A percentile compares a stretch with the other conserved stretches of the same genome.
Evolutionary conservation across 371 early-diverging fungal species (phyloP).

Genomic region (Lichtheimia ramosa): DNA sequence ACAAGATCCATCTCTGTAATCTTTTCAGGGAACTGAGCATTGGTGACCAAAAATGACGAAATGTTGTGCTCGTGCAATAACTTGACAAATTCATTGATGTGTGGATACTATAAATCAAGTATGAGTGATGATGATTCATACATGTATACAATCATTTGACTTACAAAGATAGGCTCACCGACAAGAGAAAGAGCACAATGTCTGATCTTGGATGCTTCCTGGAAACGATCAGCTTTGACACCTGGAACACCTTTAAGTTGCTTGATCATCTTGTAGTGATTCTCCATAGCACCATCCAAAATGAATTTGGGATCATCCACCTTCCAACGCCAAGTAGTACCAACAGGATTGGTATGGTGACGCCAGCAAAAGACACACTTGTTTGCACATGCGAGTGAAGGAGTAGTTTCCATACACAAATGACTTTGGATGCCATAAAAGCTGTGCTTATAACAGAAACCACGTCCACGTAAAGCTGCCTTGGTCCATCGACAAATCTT

Average conservation of each 20-base stretch:
- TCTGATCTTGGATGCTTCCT: conserved; percentile 69
- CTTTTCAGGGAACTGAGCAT: conserved; percentile 81
- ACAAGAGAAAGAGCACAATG: conserved; percentile 77
- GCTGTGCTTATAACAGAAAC: conserved; percentile 82
- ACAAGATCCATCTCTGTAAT: conserved; percentile 69
- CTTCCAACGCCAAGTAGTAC: conserved; percentile 75
- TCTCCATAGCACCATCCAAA: conserved; percentile 73
- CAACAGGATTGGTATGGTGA: conserved; percentile 68
- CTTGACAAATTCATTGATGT: conserved; percentile 79
- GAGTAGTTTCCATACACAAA: conserved; percentile 73
- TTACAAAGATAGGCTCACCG: conserved; percentile 79
- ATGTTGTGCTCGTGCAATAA: conserved; percentile 70
- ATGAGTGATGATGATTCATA: not conserved
- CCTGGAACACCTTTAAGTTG: conserved; percentile 79
- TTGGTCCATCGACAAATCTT: conserved; percentile 88
- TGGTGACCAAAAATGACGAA: conserved; percentile 81
- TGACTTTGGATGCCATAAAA: conserved; percentile 71
- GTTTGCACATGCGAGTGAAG: conserved; percentile 79
- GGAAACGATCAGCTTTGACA: conserved; percentile 72
- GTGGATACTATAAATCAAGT: conserved; percentile 62
- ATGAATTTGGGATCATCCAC: conserved; percentile 75
- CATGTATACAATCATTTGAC: conserved; percentile 3
- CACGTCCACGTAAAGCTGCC: conserved; percentile 73
- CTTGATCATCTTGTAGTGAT: conserved; percentile 81
- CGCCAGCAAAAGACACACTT: conserved; percentile 86